Percentiles rank a stretch among this genome's conserved stretches.
Conservation (phyloP, 1,284 basidiomycete species). For the Ceratorhiza oryzae-sativae region DNA sequence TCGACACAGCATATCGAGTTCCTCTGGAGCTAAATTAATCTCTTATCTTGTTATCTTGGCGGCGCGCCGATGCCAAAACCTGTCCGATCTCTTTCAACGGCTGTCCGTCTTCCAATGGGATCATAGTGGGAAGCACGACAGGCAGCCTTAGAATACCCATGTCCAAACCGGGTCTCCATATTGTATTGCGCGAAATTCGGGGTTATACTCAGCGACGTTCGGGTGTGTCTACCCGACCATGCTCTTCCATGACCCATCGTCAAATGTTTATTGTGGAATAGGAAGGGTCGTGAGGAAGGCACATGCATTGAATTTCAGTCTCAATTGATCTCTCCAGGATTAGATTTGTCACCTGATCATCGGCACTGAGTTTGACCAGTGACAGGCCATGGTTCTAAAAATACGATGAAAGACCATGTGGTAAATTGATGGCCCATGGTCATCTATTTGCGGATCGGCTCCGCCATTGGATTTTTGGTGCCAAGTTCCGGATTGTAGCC, state of each 20-base stretch:
- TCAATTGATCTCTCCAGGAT: not conserved
- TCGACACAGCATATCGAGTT: too few species aligned
- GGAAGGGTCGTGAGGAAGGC: too few species aligned
- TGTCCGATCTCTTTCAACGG: not conserved
- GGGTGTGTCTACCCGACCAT: too few species aligned
- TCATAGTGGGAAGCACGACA: not conserved
- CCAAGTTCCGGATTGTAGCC: not conserved
- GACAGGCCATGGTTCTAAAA: not conserved
- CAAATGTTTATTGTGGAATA: too few species aligned
- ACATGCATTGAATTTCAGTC: not conserved
- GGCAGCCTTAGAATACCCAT: too few species aligned
- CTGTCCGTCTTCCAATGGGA: not conserved
- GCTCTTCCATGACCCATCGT: too few species aligned
- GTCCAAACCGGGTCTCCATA: not conserved
- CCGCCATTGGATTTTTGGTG: not conserved
- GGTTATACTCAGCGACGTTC: not conserved
- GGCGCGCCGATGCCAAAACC: too few species aligned
- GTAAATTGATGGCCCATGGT: not conserved
- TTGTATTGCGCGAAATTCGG: not conserved
- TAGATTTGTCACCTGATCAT: not conserved
- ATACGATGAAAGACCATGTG: constrained; percentile 5
- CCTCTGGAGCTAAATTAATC: too few species aligned
- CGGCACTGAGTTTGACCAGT: not conserved
- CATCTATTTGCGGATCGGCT: constrained; percentile 2
- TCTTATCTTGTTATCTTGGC: too few species aligned